These are phyloP conservation scores for Eimeria maxima DNA, from an alignment of 169 alveolate species.

Conservation along the genomic window DNA sequence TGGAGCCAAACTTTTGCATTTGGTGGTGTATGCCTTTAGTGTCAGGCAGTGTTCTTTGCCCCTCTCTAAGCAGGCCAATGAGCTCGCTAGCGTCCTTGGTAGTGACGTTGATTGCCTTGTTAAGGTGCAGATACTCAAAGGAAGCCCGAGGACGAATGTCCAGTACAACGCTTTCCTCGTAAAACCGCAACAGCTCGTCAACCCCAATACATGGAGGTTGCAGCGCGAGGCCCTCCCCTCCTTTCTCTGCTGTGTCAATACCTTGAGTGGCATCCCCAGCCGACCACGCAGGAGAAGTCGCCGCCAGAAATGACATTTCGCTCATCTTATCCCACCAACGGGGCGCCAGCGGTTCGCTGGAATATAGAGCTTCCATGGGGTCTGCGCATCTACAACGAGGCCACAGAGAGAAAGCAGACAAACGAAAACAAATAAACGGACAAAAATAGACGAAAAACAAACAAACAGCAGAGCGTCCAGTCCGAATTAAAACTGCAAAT, in stretches of 20 bases:
- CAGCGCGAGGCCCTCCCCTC: conserved; percentile 21
- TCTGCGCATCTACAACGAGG: conserved; percentile 17
- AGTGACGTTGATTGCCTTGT: conserved; percentile 16
- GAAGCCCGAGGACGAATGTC: conserved; percentile 63
- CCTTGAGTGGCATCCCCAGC: neutral
- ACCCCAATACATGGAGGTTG: conserved; percentile 62
- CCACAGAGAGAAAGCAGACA: neutral
- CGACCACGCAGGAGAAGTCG: neutral
- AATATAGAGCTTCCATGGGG: conserved; percentile 51
- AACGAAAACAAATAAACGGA: neutral
- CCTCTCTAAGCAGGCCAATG: conserved; percentile 9
- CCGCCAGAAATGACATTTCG: neutral
- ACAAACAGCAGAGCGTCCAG: neutral
- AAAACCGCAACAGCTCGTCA: conserved; percentile 49
- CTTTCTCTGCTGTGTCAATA: neutral
- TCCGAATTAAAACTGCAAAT: no score
- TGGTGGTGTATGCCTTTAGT: conserved; percentile 16
- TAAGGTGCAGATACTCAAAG: conserved; percentile 23
- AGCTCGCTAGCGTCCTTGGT: conserved; percentile 22
- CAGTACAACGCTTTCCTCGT: conserved; percentile 54
- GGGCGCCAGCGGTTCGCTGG: conserved; percentile 28
- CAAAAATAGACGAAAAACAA: neutral
- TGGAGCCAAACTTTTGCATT: conserved; percentile 33
- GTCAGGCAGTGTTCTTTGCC: conserved; percentile 30
- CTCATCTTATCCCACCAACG: conserved; percentile 62